These are phyloP conservation scores for Durusdinium trenchii DNA, from an alignment of 73 alveolate genomes.

Conservation along the genomic window DNA sequence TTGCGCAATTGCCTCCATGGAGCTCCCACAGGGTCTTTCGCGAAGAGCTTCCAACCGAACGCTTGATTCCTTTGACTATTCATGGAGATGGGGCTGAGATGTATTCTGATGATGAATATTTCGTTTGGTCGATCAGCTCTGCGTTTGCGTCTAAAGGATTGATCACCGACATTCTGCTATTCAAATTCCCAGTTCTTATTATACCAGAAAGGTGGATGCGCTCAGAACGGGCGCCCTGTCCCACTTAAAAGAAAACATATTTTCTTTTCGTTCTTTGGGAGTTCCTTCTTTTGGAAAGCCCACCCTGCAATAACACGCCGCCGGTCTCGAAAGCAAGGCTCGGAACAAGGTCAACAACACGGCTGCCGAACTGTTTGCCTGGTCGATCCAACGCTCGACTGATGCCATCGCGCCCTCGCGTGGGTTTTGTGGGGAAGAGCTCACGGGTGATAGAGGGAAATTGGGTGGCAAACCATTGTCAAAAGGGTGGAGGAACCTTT, in stretches of 20 bases:
- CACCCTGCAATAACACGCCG: not conserved
- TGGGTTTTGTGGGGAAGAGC: not conserved
- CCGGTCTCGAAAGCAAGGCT: not conserved
- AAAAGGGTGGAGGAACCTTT: not conserved
- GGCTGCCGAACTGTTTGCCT: not conserved
- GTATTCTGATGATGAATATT: not conserved
- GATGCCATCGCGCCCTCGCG: not conserved
- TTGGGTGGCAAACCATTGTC: not conserved
- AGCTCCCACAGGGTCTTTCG: not conserved
- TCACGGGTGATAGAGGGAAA: not conserved
- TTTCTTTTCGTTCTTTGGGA: not conserved
- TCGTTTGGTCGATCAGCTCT: not conserved
- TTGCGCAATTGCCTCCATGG: not conserved
- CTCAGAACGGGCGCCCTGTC: not conserved
- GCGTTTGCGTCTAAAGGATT: not conserved
- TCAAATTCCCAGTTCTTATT: not conserved
- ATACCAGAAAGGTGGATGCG: not conserved
- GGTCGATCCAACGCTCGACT: not conserved
- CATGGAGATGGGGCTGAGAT: conserved; percentile 6
- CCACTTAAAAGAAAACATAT: not conserved
- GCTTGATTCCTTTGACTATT: not conserved
- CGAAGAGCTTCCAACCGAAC: not conserved
- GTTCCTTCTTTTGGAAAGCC: not conserved
- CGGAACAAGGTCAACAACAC: not conserved
- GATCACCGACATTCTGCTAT: not conserved